Conservation (phyloP, 176 grass and related monocot species). For the Zea luxurians region DNA sequence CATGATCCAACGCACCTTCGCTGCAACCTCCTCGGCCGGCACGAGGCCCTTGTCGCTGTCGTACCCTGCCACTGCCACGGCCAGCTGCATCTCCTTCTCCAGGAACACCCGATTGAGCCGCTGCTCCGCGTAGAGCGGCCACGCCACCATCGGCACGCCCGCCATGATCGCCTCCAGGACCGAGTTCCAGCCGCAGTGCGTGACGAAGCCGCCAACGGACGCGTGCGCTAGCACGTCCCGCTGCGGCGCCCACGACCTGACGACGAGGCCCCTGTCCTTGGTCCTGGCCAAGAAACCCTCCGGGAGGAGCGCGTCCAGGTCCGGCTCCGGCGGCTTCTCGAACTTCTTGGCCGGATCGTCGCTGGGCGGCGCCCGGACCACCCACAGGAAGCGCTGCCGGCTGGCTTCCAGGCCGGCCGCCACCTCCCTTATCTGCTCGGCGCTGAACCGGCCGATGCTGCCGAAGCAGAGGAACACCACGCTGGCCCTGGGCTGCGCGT, state of each 20-base stretch:
- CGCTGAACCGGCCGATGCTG: slow-evolving; percentile 50
- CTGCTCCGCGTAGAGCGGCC: slow-evolving; percentile 66
- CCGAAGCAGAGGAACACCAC: slow-evolving; percentile 75
- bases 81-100: slow-evolving; percentile 51
- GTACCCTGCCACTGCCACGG: slow-evolving; percentile 47
- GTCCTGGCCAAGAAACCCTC: slow-evolving; percentile 57
- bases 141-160: slow-evolving; percentile 53
- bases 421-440: slow-evolving; percentile 49
- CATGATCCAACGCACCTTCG: slow-evolving; percentile 48
- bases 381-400: slow-evolving; percentile 66
- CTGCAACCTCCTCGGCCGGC: slow-evolving; percentile 35
- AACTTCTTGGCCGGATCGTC: slow-evolving; percentile 35
- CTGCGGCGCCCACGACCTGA: slow-evolving; percentile 68
- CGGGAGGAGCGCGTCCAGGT: slow-evolving; percentile 47
- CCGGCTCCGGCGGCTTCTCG: slow-evolving; percentile 8
- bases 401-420: slow-evolving; percentile 58
- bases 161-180: slow-evolving; percentile 48
- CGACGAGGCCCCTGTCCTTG: slow-evolving; percentile 39
- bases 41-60: slow-evolving; percentile 33
- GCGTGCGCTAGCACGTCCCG: slow-evolving; percentile 55
- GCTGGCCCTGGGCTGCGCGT: slow-evolving; percentile 40
- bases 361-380: slow-evolving; percentile 40
- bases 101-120: slow-evolving; percentile 54
- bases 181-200: slow-evolving; percentile 61
- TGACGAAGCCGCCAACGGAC: slow-evolving; percentile 55